phyloP scores from a whole-genome alignment of 2,329 filamentous ascomycete genomes.

The Trichoderma guizhouense region DNA sequence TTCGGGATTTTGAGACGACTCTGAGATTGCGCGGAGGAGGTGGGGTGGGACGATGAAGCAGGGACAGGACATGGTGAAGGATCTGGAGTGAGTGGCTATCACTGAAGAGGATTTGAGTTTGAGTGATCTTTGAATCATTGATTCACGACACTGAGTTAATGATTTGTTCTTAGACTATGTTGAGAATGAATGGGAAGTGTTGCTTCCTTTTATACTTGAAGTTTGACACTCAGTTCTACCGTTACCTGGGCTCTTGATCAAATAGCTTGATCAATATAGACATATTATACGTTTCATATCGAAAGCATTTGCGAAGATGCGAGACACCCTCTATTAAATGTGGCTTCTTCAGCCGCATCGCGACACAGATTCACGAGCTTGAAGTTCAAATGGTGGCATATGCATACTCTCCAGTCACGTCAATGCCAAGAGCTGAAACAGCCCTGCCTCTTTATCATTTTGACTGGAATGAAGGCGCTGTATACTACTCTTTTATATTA shows the following conservation, averaged over 20 bases:
- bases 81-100: neutral
- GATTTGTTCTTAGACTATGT: neutral
- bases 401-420: neutral
- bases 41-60: constrained; percentile 47
- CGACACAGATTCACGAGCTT: neutral
- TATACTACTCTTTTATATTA: too few species aligned
- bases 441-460: too few species aligned
- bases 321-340: neutral
- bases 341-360: neutral
- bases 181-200: neutral
- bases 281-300: neutral
- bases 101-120: neutral
- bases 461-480: too few species aligned
- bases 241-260: rapidly evolving
- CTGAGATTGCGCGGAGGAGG: constrained; percentile 42
- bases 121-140: neutral
- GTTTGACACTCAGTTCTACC: neutral
- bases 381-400: neutral
- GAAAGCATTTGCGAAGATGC: too few species aligned
- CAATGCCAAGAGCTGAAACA: neutral
- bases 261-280: neutral
- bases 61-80: constrained; percentile 23
- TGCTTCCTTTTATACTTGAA: neutral
- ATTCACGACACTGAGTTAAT: neutral
- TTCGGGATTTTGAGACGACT: constrained; percentile 37